Evolutionary conservation across 225 moss, liverwort and hornwort genomes (phyloP).

Genomic region (Lunularia cruciata): DNA sequence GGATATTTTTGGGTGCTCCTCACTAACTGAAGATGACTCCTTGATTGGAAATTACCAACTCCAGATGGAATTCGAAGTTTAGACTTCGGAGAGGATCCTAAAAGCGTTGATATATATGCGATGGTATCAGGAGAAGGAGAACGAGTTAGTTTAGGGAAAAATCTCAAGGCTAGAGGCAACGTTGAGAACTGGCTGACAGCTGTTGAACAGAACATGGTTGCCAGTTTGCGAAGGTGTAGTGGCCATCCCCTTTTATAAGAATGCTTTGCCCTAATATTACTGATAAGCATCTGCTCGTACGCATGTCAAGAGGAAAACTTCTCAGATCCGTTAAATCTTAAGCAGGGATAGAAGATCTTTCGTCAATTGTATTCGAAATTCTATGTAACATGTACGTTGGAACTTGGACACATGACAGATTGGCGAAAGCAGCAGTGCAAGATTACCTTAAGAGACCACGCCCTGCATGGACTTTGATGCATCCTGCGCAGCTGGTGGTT

Average conservation of each 20-base stretch:
- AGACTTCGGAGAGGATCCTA: slow-evolving; percentile 97
- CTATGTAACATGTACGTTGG: not conserved
- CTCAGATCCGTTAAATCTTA: too few species aligned
- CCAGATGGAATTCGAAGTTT: slow-evolving; percentile 84
- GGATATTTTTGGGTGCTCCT: too few species aligned
- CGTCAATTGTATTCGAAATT: not conserved
- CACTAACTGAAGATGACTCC: not conserved
- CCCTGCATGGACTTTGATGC: slow-evolving; percentile 62
- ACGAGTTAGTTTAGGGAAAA: slow-evolving; percentile 63
- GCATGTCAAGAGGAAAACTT: too few species aligned
- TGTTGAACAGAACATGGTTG: slow-evolving; percentile 91
- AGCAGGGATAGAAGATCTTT: too few species aligned
- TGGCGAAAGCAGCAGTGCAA: slow-evolving; percentile 66
- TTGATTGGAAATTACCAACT: not conserved
- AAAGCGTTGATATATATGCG: slow-evolving; percentile 85
- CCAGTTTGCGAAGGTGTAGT: slow-evolving; percentile 65
- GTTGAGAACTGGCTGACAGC: slow-evolving; percentile 91
- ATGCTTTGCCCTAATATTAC: not conserved
- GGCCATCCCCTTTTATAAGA: not conserved
- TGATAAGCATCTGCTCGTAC: too few species aligned
- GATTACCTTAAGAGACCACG: slow-evolving; percentile 59
- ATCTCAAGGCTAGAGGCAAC: slow-evolving; percentile 88
- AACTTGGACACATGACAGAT: slow-evolving; percentile 35
- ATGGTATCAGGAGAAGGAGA: slow-evolving; percentile 95
- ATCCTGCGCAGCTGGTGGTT: slow-evolving; percentile 86